Percentiles rank a stretch among this genome's conserved stretches.
phyloP scores from a whole-genome alignment of 257 asterid genomes.

The Jaltomata sinuosa region DNA sequence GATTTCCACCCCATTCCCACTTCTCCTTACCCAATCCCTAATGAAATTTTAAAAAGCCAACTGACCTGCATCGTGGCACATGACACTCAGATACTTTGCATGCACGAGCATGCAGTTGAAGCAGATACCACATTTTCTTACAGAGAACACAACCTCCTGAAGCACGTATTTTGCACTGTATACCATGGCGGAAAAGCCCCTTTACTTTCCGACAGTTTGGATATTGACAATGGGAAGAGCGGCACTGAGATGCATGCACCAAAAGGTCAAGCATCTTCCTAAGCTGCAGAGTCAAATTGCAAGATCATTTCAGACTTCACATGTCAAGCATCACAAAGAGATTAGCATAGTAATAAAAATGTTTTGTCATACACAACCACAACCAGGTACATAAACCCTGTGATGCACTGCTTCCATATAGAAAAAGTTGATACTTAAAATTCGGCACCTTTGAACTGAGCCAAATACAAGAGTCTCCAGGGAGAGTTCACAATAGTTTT shows the following conservation, averaged over 20 bases:
- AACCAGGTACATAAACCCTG: not conserved
- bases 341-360: not conserved
- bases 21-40: not conserved
- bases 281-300: slow-evolving; percentile 35
- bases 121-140: slow-evolving; percentile 98
- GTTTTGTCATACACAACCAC: not conserved
- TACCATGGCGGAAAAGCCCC: slow-evolving; percentile 97
- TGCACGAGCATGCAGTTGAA: slow-evolving; percentile 95
- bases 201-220: slow-evolving; percentile 94
- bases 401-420: not conserved
- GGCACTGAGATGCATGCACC: slow-evolving; percentile 31
- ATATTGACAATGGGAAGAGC: slow-evolving; percentile 55
- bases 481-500: not conserved
- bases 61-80: slow-evolving; percentile 99
- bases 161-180: slow-evolving; percentile 71
- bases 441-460: not conserved
- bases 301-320: slow-evolving; percentile 9
- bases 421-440: not conserved
- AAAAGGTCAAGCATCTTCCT: slow-evolving; percentile 95
- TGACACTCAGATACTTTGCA: slow-evolving; percentile 87
- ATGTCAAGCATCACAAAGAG: not conserved
- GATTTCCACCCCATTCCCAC: not conserved
- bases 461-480: not conserved
- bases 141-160: slow-evolving; percentile 91
- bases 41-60: not conserved